phyloP scores from a whole-genome alignment of 2,329 filamentous ascomycete species.

The Trichoderma breve region DNA sequence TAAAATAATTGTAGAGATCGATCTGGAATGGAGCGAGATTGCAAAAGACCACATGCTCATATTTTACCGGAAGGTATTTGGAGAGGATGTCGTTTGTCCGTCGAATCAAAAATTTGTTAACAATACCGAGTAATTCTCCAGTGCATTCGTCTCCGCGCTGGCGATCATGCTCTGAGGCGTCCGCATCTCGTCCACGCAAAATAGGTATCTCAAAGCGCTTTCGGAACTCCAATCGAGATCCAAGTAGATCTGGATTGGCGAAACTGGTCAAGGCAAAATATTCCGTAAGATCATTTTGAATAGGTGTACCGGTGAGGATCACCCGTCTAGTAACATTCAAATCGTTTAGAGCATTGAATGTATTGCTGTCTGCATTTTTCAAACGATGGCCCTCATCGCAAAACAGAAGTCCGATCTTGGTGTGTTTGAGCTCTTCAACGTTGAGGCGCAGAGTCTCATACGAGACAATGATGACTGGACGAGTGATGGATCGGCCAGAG shows the following conservation, averaged over 20 bases:
- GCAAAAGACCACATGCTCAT: conserved; percentile 98
- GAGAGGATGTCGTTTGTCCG: conserved; percentile 97
- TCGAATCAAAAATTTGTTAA: conserved; percentile 98
- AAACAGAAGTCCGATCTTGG: conserved; percentile 85
- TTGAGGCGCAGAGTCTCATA: conserved; percentile 95
- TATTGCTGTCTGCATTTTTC: conserved; percentile 96
- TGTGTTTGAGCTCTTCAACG: conserved; percentile 83
- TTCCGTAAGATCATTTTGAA: conserved; percentile 97
- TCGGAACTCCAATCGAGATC: conserved; percentile 84
- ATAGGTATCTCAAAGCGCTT: conserved; percentile 95
- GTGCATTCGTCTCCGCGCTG: conserved; percentile 82
- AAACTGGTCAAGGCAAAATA: conserved; percentile 97
- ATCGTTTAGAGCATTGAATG: conserved; percentile 85
- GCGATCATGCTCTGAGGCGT: conserved; percentile 78
- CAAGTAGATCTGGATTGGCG: conserved; percentile 88
- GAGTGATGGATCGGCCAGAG: conserved; percentile 81
- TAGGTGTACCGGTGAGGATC: conserved; percentile 93
- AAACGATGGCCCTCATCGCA: conserved; percentile 96
- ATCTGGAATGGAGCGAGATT: conserved; percentile 90
- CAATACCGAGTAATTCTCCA: conserved; percentile 73
- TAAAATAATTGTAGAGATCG: conserved; percentile 94
- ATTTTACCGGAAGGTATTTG: conserved; percentile 97
- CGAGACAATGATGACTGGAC: conserved; percentile 94
- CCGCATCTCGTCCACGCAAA: conserved; percentile 84
- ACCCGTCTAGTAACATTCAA: conserved; percentile 89